Evolutionary conservation across 1,284 basidiomycete species (phyloP).

Genomic region (Ceratobasidium sp.): DNA sequence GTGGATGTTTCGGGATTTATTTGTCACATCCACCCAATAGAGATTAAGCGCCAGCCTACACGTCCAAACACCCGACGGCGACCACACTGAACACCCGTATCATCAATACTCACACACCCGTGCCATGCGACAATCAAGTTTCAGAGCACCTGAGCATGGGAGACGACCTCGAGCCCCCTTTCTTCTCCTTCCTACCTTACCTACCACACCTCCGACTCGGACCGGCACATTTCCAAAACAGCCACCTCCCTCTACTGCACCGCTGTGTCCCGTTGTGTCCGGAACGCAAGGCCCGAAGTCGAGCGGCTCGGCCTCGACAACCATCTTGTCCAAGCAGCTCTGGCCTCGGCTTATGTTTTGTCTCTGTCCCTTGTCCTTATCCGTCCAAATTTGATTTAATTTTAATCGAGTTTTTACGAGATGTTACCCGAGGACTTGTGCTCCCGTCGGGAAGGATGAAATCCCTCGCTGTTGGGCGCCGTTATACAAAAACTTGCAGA

Average conservation of each 20-base stretch:
- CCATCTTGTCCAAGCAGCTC: too few relatives aligned
- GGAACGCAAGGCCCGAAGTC: constrained; percentile 5
- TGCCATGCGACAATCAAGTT: not conserved
- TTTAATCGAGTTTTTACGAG: not conserved
- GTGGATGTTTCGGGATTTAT: not conserved
- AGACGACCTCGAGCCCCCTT: not conserved
- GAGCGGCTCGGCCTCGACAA: not conserved
- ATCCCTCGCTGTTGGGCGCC: constrained; percentile 1
- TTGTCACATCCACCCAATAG: not conserved
- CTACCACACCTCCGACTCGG: not conserved
- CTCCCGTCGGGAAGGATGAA: not conserved
- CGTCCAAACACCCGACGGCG: not conserved
- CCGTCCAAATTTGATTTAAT: constrained; percentile 7
- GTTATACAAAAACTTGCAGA: not conserved
- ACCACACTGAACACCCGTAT: not conserved
- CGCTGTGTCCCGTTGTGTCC: not conserved
- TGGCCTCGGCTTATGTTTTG: not conserved
- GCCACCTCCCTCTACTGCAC: not conserved
- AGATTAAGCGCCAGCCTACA: not conserved
- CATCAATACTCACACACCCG: not conserved
- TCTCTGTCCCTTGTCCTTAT: constrained; percentile 4
- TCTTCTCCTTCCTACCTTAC: not conserved
- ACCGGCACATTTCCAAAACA: not conserved
- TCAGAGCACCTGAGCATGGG: constrained; percentile 15
- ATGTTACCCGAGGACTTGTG: not conserved